Conservation (phyloP, 371 early-diverging fungal genomes). For the Lichtheimia corymbifera region DNA sequence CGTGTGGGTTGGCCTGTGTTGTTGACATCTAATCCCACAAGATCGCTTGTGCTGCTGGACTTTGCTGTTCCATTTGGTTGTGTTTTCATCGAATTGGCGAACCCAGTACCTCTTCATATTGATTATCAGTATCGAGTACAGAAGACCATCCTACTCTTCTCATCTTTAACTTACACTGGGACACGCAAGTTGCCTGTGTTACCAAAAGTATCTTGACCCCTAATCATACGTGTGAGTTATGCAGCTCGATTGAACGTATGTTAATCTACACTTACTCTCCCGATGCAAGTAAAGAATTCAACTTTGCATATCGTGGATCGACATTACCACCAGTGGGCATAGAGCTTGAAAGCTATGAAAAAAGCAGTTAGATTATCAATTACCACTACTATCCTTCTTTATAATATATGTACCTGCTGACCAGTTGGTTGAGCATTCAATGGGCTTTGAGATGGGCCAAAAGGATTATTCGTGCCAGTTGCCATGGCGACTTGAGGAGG, state of each 20-base stretch:
- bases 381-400: no score
- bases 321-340: not conserved
- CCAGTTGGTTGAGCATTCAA: no score
- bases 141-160: not conserved
- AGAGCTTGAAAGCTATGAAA: no score
- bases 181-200: slow-evolving; percentile 53
- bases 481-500: not conserved
- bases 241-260: not conserved
- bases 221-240: slow-evolving; percentile 15
- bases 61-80: slow-evolving; percentile 5
- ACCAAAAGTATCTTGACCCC: slow-evolving; percentile 57
- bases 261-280: slow-evolving; percentile 16
- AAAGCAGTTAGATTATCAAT: no score
- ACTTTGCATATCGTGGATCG: slow-evolving; percentile 18
- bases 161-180: slow-evolving; percentile 33
- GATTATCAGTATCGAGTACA: not conserved
- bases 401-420: no score
- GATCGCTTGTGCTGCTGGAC: slow-evolving; percentile 8
- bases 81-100: slow-evolving; percentile 30
- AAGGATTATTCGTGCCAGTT: slow-evolving; percentile 23
- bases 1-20: no score
- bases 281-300: slow-evolving; percentile 20
- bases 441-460: slow-evolving; percentile 8
- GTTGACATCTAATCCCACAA: slow-evolving; percentile 5
- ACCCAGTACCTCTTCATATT: slow-evolving; percentile 35